phyloP scores from a whole-genome alignment of 2,329 filamentous ascomycete genomes.

The Curvularia eragrostidis region DNA sequence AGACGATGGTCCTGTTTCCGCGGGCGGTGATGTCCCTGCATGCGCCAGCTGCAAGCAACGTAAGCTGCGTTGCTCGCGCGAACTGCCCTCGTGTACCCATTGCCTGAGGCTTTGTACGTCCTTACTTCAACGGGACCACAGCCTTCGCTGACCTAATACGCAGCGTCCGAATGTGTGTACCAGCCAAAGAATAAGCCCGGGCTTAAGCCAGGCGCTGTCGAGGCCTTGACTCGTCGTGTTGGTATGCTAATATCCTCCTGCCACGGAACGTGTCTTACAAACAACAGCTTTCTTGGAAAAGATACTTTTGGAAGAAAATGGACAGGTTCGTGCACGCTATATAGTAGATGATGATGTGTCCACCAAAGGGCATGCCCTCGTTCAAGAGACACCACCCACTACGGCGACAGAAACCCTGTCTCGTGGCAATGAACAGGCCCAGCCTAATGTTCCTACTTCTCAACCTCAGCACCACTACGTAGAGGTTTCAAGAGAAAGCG shows the following conservation, averaged over 20 bases:
- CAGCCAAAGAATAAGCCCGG: constrained; percentile 45
- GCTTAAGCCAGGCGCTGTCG: constrained; percentile 43
- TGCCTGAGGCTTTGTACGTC: constrained; percentile 42
- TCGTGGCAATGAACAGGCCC: constrained; percentile 9
- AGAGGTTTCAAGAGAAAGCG: not conserved
- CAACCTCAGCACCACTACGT: not conserved
- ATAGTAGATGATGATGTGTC: constrained; percentile 12
- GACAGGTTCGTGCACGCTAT: constrained; percentile 35
- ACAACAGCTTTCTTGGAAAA: constrained; percentile 37
- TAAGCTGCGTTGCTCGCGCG: constrained; percentile 43
- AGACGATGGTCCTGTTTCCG: constrained; percentile 32
- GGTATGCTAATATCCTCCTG: constrained; percentile 23
- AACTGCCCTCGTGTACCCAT: constrained; percentile 42
- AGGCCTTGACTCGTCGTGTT: constrained; percentile 44
- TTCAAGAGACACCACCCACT: constrained; percentile 1
- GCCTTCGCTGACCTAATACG: constrained; percentile 17
- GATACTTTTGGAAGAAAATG: constrained; percentile 39
- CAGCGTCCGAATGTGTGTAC: constrained; percentile 41
- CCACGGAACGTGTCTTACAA: constrained; percentile 19
- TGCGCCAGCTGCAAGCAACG: constrained; percentile 44
- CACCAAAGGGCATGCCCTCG: not conserved
- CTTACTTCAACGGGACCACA: not conserved
- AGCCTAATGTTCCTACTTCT: constrained; percentile 1
- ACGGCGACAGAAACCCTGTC: constrained; percentile 2
- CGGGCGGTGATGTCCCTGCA: constrained; percentile 40